These are phyloP conservation scores for Aspergillus pseudotamarii DNA, from an alignment of 2,329 filamentous ascomycete genomes.

Conservation along the genomic window DNA sequence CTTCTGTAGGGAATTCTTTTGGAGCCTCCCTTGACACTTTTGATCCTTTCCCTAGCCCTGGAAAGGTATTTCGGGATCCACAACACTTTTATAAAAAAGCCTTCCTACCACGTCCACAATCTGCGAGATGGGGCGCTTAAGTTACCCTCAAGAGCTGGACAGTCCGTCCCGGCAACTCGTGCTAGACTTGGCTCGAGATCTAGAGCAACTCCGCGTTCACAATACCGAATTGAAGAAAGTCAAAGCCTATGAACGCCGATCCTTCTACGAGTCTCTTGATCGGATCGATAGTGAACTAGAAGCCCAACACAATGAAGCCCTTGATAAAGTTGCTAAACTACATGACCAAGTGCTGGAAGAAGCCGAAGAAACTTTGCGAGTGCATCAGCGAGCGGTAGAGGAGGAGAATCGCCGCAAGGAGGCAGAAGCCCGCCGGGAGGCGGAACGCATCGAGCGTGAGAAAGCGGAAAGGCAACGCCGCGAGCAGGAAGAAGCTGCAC, in stretches of 20 bases:
- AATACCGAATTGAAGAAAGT: constrained; percentile 47
- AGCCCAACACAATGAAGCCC: constrained; percentile 64
- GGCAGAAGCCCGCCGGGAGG: constrained; percentile 39
- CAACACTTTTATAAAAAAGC: neutral
- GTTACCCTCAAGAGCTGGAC: constrained; percentile 36
- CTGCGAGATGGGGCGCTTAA: constrained; percentile 31
- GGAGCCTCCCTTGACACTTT: neutral
- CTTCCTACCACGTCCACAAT: neutral
- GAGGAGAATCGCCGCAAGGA: constrained; percentile 39
- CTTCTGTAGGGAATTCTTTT: neutral
- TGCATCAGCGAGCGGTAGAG: constrained; percentile 46
- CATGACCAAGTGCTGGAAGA: constrained; percentile 66
- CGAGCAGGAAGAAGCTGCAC: constrained; percentile 41
- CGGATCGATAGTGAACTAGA: constrained; percentile 64
- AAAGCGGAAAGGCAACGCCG: constrained; percentile 35
- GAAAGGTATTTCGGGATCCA: neutral
- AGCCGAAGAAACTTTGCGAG: constrained; percentile 57
- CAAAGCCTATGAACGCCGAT: constrained; percentile 45
- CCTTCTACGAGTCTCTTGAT: constrained; percentile 63
- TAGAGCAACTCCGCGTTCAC: constrained; percentile 46
- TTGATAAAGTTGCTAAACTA: constrained; percentile 66
- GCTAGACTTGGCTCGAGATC: constrained; percentile 42
- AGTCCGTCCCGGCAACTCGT: constrained; percentile 46
- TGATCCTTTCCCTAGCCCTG: neutral
- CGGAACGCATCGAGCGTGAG: constrained; percentile 37